These are phyloP conservation scores for Cordyceps cateniannulata DNA, from an alignment of 2,329 filamentous ascomycete species.

Conservation along the genomic window DNA sequence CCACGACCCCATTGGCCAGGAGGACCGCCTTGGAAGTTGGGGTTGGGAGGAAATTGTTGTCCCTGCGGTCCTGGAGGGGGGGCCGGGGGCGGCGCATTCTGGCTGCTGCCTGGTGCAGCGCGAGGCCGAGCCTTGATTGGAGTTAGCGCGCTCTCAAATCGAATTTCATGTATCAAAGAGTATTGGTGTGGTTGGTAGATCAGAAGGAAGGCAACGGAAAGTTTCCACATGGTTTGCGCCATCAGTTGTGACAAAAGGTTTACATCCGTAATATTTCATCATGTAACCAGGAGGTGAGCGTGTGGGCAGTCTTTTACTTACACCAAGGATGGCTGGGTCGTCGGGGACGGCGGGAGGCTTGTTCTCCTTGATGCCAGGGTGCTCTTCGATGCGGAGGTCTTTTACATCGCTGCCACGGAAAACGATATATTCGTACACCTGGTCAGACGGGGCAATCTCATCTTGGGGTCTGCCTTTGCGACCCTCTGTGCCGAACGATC, in stretches of 20 bases:
- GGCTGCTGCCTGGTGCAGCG: slow-evolving; percentile 26
- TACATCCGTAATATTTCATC: slow-evolving; percentile 99
- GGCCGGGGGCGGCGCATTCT: slow-evolving; percentile 17
- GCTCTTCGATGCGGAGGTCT: slow-evolving; percentile 88
- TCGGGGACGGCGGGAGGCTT: slow-evolving; percentile 76
- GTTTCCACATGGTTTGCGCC: slow-evolving; percentile 96
- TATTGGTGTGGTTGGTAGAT: slow-evolving; percentile 33
- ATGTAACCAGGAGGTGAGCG: slow-evolving; percentile 39
- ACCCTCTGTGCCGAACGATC: slow-evolving; percentile 89
- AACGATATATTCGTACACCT: slow-evolving; percentile 96
- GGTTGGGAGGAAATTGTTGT: slow-evolving; percentile 38
- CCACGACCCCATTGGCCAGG: slow-evolving; percentile 51
- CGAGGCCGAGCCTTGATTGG: slow-evolving; percentile 33
- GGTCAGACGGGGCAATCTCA: slow-evolving; percentile 77
- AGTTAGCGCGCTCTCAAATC: not conserved
- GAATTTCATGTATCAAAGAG: slow-evolving; percentile 12
- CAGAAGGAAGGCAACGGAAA: slow-evolving; percentile 99
- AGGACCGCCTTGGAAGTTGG: slow-evolving; percentile 44
- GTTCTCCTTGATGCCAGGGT: slow-evolving; percentile 65
- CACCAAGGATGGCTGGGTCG: slow-evolving; percentile 93
- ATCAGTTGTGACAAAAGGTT: slow-evolving; percentile 73
- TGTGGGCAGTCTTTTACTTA: slow-evolving; percentile 53
- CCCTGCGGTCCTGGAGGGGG: slow-evolving; percentile 29
- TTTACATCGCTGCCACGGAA: slow-evolving; percentile 98
- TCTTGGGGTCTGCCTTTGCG: slow-evolving; percentile 71